Conservation (phyloP, 2,329 filamentous ascomycete species). For the Penicillium sp. region DNA sequence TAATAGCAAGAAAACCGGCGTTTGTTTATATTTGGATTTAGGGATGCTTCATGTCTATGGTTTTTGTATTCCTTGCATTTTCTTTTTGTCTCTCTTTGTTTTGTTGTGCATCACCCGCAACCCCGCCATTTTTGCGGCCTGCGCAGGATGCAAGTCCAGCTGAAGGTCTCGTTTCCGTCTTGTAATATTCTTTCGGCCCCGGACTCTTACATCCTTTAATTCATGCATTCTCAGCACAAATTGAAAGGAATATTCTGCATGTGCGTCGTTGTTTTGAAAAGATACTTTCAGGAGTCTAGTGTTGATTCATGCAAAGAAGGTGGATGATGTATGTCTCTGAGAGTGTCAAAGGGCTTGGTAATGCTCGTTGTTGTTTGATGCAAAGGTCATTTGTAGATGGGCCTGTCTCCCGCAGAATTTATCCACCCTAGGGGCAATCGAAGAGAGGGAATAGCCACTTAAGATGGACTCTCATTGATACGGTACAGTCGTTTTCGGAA, state of each 20-base stretch:
- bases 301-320: neutral
- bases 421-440: neutral
- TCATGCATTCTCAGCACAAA: neutral
- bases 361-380: neutral
- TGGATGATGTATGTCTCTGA: neutral
- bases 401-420: neutral
- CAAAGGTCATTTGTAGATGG: neutral
- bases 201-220: neutral
- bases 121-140: neutral
- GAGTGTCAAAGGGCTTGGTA: neutral
- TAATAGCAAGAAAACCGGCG: constrained; percentile 31
- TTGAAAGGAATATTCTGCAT: neutral
- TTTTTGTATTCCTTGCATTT: neutral
- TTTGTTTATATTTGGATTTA: constrained; percentile 15
- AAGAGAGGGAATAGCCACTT: neutral
- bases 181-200: neutral
- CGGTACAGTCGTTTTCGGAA: too few species aligned
- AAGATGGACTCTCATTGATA: neutral
- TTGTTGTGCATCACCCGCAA: constrained; percentile 1
- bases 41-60: constrained; percentile 12
- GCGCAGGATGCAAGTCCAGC: neutral
- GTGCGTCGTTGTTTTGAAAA: neutral
- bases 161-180: neutral
- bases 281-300: neutral
- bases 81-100: constrained; percentile 1